Percentiles rank a stretch among this genome's conserved stretches.
Conservation (phyloP, 305 asterid genomes). For the Fraxinus dipetala region DNA sequence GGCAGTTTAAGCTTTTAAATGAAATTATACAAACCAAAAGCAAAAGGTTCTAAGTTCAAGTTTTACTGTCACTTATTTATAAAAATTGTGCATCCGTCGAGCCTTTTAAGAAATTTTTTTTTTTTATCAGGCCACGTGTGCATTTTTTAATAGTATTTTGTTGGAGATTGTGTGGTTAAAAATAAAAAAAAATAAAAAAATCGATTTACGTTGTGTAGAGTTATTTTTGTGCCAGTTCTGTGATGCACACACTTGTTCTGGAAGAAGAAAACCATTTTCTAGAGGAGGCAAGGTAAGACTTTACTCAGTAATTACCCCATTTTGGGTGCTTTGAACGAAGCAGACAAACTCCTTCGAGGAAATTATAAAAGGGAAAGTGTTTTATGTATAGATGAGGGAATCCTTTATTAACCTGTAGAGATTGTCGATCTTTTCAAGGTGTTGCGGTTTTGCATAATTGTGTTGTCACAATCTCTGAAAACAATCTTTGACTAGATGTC, state of each 20-base stretch:
- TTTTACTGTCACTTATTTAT: background rate
- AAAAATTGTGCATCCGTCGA: background rate
- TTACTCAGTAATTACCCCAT: background rate
- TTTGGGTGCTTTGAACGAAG: background rate
- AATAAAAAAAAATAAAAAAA: too few species aligned
- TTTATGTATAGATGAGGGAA: background rate
- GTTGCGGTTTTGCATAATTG: background rate
- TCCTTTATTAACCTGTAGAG: background rate
- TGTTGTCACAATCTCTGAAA: background rate
- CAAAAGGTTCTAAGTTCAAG: background rate
- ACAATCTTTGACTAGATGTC: background rate
- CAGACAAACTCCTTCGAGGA: background rate
- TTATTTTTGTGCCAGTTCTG: constrained; percentile 82
- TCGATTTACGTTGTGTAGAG: constrained; percentile 33
- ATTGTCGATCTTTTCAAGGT: background rate
- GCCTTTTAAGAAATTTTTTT: too few species aligned
- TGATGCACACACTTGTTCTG: constrained; percentile 69
- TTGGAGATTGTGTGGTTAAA: too few species aligned
- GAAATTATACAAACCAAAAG: background rate
- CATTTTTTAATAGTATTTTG: too few species aligned
- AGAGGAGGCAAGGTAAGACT: constrained; percentile 73
- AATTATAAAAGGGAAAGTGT: background rate
- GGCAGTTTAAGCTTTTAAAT: background rate
- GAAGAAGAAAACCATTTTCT: constrained; percentile 60
- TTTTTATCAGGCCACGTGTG: too few species aligned